Evolutionary conservation across 495 filamentous ascomycete genomes (phyloP).

Genomic region (Penicillium atrosanguineum): DNA sequence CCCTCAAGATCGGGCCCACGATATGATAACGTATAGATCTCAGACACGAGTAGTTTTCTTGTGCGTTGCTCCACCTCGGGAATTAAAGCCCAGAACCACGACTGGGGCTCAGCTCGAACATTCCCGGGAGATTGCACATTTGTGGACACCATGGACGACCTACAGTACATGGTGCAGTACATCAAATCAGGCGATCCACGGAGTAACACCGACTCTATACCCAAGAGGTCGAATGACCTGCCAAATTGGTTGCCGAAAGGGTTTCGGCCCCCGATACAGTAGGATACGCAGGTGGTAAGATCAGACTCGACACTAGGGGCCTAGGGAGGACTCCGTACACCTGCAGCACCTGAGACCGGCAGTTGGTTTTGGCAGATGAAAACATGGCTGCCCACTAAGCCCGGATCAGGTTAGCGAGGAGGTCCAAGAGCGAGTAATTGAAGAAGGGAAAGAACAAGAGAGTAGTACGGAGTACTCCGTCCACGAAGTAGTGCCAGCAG

Average conservation of each 20-base stretch:
- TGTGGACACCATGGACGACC: background rate
- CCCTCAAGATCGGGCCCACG: background rate
- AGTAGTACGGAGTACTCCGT: background rate
- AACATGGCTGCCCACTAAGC: slow-evolving; percentile 14
- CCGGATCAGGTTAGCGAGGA: slow-evolving; percentile 12
- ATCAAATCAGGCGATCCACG: no score
- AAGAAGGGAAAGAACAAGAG: background rate
- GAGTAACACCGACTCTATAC: background rate
- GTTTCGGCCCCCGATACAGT: background rate
- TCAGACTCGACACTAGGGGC: background rate
- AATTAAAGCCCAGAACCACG: background rate
- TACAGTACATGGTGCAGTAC: no score
- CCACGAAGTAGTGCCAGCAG: no score
- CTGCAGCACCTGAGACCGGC: background rate
- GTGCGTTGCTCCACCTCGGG: background rate
- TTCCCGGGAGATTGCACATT: background rate
- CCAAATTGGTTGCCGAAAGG: background rate
- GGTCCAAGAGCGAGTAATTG: background rate
- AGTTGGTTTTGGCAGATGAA: slow-evolving; percentile 7
- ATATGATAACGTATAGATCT: background rate
- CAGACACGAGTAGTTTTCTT: background rate
- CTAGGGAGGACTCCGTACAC: background rate
- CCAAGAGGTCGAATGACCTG: no score
- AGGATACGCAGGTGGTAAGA: background rate
- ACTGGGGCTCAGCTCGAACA: background rate